Conservation (phyloP, 2,329 filamentous ascomycete species). For the Hymenotorrendiella dingleyae region DNA sequence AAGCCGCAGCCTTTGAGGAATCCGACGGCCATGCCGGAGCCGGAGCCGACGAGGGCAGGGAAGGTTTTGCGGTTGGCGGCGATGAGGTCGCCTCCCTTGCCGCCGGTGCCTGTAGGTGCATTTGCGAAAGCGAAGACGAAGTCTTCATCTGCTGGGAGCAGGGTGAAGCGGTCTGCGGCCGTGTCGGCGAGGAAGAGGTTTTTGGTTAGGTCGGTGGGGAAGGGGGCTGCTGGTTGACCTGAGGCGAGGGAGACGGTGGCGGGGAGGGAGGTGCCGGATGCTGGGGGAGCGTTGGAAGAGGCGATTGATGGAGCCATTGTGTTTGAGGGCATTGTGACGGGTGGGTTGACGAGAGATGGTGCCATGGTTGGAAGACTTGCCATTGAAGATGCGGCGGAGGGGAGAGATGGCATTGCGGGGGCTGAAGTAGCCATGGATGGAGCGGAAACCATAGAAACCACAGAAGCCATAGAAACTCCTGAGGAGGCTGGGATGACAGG, state of each 20-base stretch:
- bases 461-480: too few relatives aligned
- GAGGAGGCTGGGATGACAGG: too few relatives aligned
- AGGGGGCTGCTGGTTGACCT: slow-evolving; percentile 6
- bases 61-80: slow-evolving; percentile 51
- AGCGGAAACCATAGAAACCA: too few relatives aligned
- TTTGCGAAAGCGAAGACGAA: slow-evolving; percentile 45
- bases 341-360: too few relatives aligned
- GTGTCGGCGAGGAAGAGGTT: slow-evolving; percentile 30
- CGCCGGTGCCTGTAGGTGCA: slow-evolving; percentile 27
- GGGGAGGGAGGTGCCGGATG: background rate
- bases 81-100: slow-evolving; percentile 43
- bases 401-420: too few relatives aligned
- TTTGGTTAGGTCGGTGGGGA: slow-evolving; percentile 16
- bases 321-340: too few relatives aligned
- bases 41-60: slow-evolving; percentile 48
- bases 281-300: background rate
- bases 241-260: background rate
- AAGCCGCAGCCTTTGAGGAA: slow-evolving; percentile 48
- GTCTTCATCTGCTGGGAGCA: slow-evolving; percentile 38
- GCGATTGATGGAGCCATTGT: slow-evolving; percentile 4
- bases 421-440: slow-evolving; percentile 6
- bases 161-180: slow-evolving; percentile 37
- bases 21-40: slow-evolving; percentile 45
- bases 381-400: too few relatives aligned
- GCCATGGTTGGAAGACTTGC: background rate